Evolutionary conservation across 345 rosid species (phyloP).

Genomic region (Eutrema japonicum): DNA sequence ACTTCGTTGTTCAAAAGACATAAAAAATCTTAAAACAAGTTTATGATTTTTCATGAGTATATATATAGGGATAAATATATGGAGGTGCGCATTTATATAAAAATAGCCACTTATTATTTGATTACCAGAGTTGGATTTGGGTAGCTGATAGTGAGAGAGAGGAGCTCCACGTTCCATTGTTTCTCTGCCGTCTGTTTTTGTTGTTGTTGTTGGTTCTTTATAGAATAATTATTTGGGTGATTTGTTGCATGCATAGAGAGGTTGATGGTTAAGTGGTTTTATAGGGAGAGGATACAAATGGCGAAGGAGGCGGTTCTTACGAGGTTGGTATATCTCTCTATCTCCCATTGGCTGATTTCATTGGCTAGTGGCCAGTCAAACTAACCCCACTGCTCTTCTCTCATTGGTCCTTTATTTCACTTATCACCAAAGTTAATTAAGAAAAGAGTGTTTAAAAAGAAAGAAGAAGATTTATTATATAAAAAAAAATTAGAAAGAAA

Average conservation of each 20-base stretch:
- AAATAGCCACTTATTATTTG: conserved; percentile 16
- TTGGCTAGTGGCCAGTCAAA: conserved; percentile 39
- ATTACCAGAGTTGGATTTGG: conserved; percentile 44
- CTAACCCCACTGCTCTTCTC: conserved; percentile 36
- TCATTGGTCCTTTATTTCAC: conserved; percentile 35
- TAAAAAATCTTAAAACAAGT: background rate
- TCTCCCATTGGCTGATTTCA: conserved; percentile 35
- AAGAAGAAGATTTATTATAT: background rate
- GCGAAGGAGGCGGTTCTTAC: conserved; percentile 48
- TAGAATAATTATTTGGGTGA: conserved; percentile 23
- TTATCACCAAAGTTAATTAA: conserved; percentile 10
- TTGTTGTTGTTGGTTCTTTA: conserved; percentile 11
- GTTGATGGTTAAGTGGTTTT: conserved; percentile 37
- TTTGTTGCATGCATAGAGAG: conserved; percentile 41
- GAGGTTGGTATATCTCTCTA: conserved; percentile 34
- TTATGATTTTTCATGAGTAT: background rate
- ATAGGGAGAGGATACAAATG: conserved; percentile 43
- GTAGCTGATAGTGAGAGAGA: conserved; percentile 40
- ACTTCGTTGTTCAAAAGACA: conserved; percentile 12
- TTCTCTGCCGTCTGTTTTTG: conserved; percentile 34
- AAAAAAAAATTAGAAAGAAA: background rate
- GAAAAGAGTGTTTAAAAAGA: background rate
- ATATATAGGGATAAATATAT: background rate
- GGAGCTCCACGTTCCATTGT: conserved; percentile 51
- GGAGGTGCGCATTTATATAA: background rate